These are phyloP conservation scores for Eucalyptus regnans DNA, from an alignment of 345 rosid species.

Conservation along the genomic window DNA sequence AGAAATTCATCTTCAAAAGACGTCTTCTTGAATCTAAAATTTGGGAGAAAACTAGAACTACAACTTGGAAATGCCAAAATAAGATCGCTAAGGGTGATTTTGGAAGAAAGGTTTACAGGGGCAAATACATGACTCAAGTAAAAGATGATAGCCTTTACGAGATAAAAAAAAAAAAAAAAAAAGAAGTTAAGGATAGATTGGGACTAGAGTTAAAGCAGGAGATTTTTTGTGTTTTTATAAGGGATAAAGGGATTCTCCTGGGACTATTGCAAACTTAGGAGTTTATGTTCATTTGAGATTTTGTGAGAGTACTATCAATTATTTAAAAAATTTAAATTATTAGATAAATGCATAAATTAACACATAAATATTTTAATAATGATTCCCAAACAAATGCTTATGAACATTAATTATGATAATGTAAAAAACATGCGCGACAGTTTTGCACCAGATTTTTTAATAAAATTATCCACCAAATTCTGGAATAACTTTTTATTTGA, in stretches of 20 bases:
- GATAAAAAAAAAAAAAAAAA: not conserved
- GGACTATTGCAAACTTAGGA: not conserved
- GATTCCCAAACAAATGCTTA: not conserved
- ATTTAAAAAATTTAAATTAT: too few relatives aligned
- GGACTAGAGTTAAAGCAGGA: not conserved
- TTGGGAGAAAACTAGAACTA: not conserved
- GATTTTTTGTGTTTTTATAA: not conserved
- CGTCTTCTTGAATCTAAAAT: not conserved
- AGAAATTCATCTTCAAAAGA: not conserved
- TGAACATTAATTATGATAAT: not conserved
- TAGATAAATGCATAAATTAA: not conserved
- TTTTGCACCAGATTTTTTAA: too few relatives aligned
- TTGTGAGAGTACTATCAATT: too few relatives aligned
- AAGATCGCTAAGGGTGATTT: not conserved
- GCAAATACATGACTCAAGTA: not conserved
- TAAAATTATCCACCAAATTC: not conserved
- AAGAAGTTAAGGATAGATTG: not conserved
- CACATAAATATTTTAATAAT: not conserved
- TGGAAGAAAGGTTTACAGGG: not conserved
- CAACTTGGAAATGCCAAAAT: not conserved
- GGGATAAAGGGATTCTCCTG: not conserved
- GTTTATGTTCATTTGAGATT: not conserved
- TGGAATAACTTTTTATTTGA: not conserved
- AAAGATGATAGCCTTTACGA: too few relatives aligned
- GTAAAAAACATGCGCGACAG: not conserved